These are phyloP conservation scores for Candida orba DNA, from an alignment of 805 yeast species.

Conservation along the genomic window DNA sequence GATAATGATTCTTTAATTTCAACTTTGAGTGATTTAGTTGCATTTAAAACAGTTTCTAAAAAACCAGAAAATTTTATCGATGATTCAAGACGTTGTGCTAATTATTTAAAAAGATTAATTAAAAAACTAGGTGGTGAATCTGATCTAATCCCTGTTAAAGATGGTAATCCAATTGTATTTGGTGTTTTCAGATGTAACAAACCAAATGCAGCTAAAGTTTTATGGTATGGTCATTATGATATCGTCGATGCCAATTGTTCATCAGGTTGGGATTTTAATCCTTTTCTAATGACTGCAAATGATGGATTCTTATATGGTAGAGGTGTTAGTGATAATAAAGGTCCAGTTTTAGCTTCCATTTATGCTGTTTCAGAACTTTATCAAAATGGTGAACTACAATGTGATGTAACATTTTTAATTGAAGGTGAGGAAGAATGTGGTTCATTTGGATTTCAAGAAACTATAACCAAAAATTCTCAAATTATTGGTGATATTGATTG, in stretches of 20 bases:
- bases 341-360: constrained; percentile 82
- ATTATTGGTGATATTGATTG: constrained; percentile 75
- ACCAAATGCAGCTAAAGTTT: constrained; percentile 34
- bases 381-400: constrained; percentile 41
- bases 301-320: constrained; percentile 87
- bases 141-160: constrained; percentile 59
- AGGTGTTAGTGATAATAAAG: constrained; percentile 93
- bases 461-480: constrained; percentile 43
- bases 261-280: constrained; percentile 69
- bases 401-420: constrained; percentile 74
- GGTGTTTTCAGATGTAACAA: constrained; percentile 55
- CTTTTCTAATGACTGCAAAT: constrained; percentile 65
- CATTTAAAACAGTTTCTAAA: constrained; percentile 74
- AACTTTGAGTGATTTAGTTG: constrained; percentile 52
- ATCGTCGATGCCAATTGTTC: constrained; percentile 71
- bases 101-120: constrained; percentile 55
- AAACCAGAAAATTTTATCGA: constrained; percentile 60
- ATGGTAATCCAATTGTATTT: constrained; percentile 82
- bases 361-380: constrained; percentile 75
- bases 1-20: constrained; percentile 58
- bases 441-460: constrained; percentile 72
- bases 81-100: constrained; percentile 84
- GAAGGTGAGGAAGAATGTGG: constrained; percentile 98
- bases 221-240: constrained; percentile 96
- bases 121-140: constrained; percentile 66